These are phyloP conservation scores for Magnolia officinalis DNA, from an alignment of 164 flowering plant genomes.

Conservation along the genomic window DNA sequence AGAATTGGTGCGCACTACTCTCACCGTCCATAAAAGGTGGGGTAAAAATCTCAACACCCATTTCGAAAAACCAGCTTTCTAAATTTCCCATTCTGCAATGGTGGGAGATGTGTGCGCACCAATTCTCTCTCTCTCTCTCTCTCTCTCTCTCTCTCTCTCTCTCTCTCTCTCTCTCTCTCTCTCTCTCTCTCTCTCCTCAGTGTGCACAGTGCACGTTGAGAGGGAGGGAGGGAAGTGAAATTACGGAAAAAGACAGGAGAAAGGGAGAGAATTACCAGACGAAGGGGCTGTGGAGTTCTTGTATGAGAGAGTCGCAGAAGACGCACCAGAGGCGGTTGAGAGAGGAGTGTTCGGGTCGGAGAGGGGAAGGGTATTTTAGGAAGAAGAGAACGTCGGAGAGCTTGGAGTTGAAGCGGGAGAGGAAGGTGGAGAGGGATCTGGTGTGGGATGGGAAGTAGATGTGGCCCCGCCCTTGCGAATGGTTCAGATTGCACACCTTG, in stretches of 20 bases:
- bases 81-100: no score
- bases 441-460: conserved; percentile 68
- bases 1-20: no score
- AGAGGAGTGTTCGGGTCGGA: conserved; percentile 48
- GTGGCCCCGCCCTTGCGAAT: conserved; percentile 70
- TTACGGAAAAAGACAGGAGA: not conserved
- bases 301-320: conserved; percentile 63
- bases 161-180: conserved; percentile 7
- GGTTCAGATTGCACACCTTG: conserved; percentile 71
- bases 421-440: conserved; percentile 56
- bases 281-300: conserved; percentile 48
- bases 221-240: not conserved
- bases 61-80: no score
- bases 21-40: no score
- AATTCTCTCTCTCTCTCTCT: not conserved
- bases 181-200: conserved; percentile 6
- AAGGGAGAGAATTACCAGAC: conserved; percentile 46
- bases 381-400: conserved; percentile 59
- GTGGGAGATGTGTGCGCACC: no score
- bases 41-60: no score
- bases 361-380: conserved; percentile 54
- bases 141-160: conserved; percentile 3
- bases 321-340: conserved; percentile 78
- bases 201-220: not conserved
- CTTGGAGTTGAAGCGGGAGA: conserved; percentile 59